Percentiles rank a stretch among this genome's conserved stretches.
Evolutionary conservation across 2,329 filamentous ascomycete genomes (phyloP).

Genomic region (Colletotrichum sp.): DNA sequence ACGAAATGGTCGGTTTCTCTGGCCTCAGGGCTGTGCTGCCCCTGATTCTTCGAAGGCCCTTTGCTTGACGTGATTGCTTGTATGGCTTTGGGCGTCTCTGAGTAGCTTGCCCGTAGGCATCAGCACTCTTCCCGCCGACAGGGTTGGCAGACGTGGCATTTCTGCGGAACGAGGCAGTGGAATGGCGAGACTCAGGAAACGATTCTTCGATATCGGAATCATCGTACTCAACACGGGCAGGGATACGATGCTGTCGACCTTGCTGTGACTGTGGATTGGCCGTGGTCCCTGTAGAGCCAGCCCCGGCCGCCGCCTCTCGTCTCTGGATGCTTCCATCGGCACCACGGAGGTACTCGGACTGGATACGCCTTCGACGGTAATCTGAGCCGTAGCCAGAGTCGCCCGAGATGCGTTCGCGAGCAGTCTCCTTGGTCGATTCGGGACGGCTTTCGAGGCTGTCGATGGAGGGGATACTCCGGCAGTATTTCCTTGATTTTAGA

Average conservation of each 20-base stretch:
- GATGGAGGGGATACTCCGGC: not conserved
- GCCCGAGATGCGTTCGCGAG: not conserved
- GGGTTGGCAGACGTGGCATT: not conserved
- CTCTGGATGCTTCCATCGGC: not conserved
- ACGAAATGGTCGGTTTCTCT: not conserved
- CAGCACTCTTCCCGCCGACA: too few species aligned
- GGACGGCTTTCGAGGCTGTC: not conserved
- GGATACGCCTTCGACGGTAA: not conserved
- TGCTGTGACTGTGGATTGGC: not conserved
- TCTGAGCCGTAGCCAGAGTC: conserved; percentile 11
- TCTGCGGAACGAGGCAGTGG: not conserved
- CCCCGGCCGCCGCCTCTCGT: not conserved
- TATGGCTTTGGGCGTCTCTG: not conserved
- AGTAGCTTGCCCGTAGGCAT: not conserved
- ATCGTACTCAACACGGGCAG: not conserved
- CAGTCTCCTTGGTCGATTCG: not conserved
- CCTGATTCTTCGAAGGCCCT: not conserved
- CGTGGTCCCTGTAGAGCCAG: not conserved
- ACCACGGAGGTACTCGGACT: not conserved
- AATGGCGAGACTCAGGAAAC: not conserved
- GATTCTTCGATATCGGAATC: not conserved
- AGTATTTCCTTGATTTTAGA: not conserved
- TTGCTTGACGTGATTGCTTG: not conserved
- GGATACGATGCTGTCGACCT: too few species aligned
- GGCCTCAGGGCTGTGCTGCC: not conserved